Evolutionary conservation across 108 stramenopile genomes (phyloP).

Genomic region (Stephanodiscus triporus): DNA sequence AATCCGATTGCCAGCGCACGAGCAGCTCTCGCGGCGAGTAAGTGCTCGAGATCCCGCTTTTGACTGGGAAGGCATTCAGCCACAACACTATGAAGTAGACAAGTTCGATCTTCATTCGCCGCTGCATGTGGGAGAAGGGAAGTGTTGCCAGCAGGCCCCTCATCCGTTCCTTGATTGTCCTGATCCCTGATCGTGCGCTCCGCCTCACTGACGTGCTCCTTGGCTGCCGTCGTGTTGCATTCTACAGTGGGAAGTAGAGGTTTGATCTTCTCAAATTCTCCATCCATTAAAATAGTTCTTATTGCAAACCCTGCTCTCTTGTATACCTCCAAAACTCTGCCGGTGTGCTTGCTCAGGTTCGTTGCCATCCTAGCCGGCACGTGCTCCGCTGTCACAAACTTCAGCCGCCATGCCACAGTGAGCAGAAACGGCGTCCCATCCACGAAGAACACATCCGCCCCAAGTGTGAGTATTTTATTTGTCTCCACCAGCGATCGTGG

Average conservation of each 20-base stretch:
- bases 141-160: conserved; percentile 20
- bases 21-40: too few species aligned
- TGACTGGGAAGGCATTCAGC: too few species aligned
- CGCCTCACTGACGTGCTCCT: conserved; percentile 20
- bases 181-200: conserved; percentile 16
- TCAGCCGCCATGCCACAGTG: conserved; percentile 29
- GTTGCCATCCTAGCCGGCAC: conserved; percentile 14
- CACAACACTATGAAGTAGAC: too few species aligned
- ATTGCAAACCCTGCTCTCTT: not conserved
- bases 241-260: conserved; percentile 4
- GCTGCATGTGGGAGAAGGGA: not conserved
- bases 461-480: conserved; percentile 23
- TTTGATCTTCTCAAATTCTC: not conserved
- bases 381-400: conserved; percentile 40
- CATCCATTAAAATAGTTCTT: not conserved
- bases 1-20: too few species aligned
- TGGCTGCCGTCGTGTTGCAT: conserved; percentile 25
- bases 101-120: too few species aligned
- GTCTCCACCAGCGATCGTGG: conserved; percentile 22
- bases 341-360: conserved; percentile 14
- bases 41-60: too few species aligned
- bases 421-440: too few species aligned
- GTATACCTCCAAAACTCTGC: not conserved
- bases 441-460: conserved; percentile 19
- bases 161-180: conserved; percentile 22